Conservation (phyloP, 306 rosid genomes). For the Citrullus amarus region DNA sequence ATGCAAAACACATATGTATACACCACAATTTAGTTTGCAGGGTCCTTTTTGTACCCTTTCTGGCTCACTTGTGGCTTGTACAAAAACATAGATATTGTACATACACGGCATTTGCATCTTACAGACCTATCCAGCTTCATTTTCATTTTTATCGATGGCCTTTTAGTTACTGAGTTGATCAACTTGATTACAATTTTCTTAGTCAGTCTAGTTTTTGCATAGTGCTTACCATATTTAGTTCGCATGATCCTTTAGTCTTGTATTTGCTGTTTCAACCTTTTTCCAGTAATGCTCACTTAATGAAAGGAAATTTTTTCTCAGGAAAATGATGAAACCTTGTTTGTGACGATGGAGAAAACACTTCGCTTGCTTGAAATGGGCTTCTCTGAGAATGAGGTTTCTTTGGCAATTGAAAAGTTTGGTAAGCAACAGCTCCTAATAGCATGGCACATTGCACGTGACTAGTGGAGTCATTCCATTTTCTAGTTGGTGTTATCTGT, state of each 20-base stretch:
- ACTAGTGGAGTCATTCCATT: neutral
- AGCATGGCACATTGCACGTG: neutral
- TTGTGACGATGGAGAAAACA: constrained; percentile 81
- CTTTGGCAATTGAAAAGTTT: constrained; percentile 64
- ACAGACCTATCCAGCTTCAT: neutral
- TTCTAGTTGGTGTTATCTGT: neutral
- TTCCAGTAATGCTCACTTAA: too few species aligned
- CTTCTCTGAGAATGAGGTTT: constrained; percentile 80
- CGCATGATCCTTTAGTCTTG: neutral
- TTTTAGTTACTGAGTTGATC: neutral
- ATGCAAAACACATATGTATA: too few species aligned
- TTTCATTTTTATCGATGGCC: neutral
- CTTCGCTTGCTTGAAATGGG: constrained; percentile 89
- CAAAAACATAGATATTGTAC: neutral
- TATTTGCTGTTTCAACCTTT: neutral
- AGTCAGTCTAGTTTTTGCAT: neutral
- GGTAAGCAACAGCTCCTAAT: constrained; percentile 37
- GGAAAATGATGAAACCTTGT: constrained; percentile 56
- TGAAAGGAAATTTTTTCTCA: constrained; percentile 14
- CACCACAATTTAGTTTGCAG: too few species aligned
- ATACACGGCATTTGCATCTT: neutral
- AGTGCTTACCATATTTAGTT: neutral
- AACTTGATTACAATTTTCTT: neutral
- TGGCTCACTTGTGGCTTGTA: neutral
- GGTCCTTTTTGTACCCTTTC: neutral